Percentiles rank a stretch among this genome's conserved stretches.
Conservation (phyloP, 73 alveolate genomes). For the Stentor roeselii region DNA sequence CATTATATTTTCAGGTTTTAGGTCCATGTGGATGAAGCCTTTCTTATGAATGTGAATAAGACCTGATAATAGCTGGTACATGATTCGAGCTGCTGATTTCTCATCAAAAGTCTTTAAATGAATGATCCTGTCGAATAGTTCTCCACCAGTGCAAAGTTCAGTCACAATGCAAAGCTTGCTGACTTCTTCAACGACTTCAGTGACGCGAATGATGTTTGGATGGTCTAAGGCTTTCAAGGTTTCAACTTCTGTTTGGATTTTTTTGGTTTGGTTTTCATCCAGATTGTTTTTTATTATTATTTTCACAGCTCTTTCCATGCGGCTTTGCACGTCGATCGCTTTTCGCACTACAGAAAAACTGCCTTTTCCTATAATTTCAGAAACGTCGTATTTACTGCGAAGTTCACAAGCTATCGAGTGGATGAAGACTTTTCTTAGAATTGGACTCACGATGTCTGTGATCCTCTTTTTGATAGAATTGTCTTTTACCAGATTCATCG, state of each 20-base stretch:
- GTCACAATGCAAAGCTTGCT: slow-evolving; percentile 50
- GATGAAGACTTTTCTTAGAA: no score
- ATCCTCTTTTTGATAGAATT: no score
- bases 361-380: slow-evolving; percentile 42
- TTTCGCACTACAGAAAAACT: slow-evolving; percentile 42
- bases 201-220: slow-evolving; percentile 57
- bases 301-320: slow-evolving; percentile 37
- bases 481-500: no score
- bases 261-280: slow-evolving; percentile 27
- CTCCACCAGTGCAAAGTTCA: slow-evolving; percentile 50
- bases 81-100: not conserved
- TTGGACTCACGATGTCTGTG: not conserved
- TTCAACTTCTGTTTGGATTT: slow-evolving; percentile 53
- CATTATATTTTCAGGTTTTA: slow-evolving; percentile 45
- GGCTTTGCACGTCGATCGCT: slow-evolving; percentile 32
- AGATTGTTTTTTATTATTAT: not conserved
- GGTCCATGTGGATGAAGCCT: slow-evolving; percentile 42
- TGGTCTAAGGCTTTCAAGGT: slow-evolving; percentile 51
- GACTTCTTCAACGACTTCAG: slow-evolving; percentile 49
- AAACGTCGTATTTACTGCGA: no score
- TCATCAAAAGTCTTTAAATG: slow-evolving; percentile 3
- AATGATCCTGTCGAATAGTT: slow-evolving; percentile 28
- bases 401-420: no score
- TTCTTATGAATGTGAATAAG: slow-evolving; percentile 33
- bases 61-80: slow-evolving; percentile 27